A percentile compares a stretch with the other conserved stretches of the same genome.
These are phyloP conservation scores for Taphrina confusa DNA, from an alignment of 1,139 yeast species.

Conservation along the genomic window DNA sequence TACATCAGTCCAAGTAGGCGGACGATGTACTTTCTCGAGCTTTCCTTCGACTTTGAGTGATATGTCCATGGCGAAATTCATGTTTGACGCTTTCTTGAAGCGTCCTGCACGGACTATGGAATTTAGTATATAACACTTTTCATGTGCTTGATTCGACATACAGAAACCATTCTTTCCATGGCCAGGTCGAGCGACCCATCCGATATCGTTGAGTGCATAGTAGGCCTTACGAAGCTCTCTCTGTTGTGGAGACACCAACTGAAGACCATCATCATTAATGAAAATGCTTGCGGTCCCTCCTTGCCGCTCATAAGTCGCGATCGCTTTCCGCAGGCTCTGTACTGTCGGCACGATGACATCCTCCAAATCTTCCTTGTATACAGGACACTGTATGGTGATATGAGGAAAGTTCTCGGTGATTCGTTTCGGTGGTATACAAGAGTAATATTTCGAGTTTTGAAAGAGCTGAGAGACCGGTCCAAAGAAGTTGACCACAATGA, in stretches of 20 bases:
- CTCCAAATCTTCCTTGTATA: constrained; percentile 25
- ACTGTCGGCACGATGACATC: constrained; percentile 35
- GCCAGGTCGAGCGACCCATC: constrained; percentile 39
- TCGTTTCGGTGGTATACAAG: constrained; percentile 33
- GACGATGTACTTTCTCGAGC: constrained; percentile 26
- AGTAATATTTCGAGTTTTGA: constrained; percentile 33
- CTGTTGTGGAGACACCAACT: constrained; percentile 24
- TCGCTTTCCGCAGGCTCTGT: constrained; percentile 21
- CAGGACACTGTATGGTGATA: constrained; percentile 39
- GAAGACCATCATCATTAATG: constrained; percentile 38
- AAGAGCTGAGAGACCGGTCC: constrained; percentile 36
- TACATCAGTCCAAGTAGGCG: constrained; percentile 34
- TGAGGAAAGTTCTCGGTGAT: constrained; percentile 33
- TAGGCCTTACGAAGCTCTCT: constrained; percentile 34
- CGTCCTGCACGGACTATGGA: constrained; percentile 36
- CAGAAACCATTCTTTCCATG: constrained; percentile 38
- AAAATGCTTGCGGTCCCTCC: constrained; percentile 38
- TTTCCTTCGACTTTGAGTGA: constrained; percentile 38
- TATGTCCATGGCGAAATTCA: constrained; percentile 39
- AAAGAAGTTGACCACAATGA: constrained; percentile 25
- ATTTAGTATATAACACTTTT: not conserved
- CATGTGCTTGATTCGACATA: not conserved
- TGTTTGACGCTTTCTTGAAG: constrained; percentile 40
- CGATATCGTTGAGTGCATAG: constrained; percentile 37
- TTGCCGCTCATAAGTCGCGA: constrained; percentile 37